These are phyloP conservation scores for Alternaria rosae DNA, from an alignment of 2,329 filamentous ascomycete genomes.

Conservation along the genomic window DNA sequence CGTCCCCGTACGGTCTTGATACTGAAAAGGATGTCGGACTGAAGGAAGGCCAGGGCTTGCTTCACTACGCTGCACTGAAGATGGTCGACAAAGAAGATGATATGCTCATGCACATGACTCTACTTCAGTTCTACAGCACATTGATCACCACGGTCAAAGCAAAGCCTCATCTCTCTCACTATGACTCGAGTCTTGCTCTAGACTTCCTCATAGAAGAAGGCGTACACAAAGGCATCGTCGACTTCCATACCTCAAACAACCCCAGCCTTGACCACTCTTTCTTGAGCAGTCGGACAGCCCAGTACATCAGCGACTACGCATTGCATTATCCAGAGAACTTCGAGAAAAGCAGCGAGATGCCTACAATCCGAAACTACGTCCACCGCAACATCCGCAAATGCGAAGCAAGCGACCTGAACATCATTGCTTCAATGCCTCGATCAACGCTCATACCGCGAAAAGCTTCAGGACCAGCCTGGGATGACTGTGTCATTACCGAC, in stretches of 20 bases:
- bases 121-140: conserved; percentile 65
- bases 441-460: conserved; percentile 58
- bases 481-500: conserved; percentile 53
- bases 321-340: conserved; percentile 64
- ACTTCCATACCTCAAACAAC: conserved; percentile 58
- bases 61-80: conserved; percentile 62
- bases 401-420: conserved; percentile 63
- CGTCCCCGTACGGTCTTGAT: conserved; percentile 59
- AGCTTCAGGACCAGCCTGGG: conserved; percentile 46
- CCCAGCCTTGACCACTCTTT: conserved; percentile 62
- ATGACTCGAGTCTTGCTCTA: conserved; percentile 53
- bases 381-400: conserved; percentile 59
- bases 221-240: conserved; percentile 59
- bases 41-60: conserved; percentile 50
- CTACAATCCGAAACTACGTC: conserved; percentile 58
- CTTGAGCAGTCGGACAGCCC: conserved; percentile 62
- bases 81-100: conserved; percentile 66
- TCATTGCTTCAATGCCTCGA: conserved; percentile 66
- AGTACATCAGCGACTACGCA: conserved; percentile 65
- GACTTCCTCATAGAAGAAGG: conserved; percentile 61
- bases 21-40: conserved; percentile 56
- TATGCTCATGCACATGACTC: conserved; percentile 66
- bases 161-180: conserved; percentile 44
- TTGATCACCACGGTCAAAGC: conserved; percentile 56
- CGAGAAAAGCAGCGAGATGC: conserved; percentile 55